These are phyloP conservation scores for Leccinum pachyderme DNA, from an alignment of 1,284 basidiomycete species.

Conservation along the genomic window DNA sequence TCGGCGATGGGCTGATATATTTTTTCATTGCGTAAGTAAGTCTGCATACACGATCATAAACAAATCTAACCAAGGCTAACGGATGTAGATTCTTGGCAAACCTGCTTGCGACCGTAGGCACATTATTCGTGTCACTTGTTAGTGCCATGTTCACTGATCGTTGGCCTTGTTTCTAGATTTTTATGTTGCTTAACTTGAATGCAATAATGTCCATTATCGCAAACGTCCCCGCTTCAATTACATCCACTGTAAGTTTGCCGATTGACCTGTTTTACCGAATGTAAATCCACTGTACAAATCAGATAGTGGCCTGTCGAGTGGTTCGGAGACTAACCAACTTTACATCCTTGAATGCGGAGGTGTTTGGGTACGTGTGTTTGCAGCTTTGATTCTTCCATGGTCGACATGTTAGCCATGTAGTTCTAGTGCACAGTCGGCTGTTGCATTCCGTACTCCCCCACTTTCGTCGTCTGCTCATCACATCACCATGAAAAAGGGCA, in stretches of 20 bases:
- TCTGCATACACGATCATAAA: conserved; percentile 16
- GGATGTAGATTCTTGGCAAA: conserved; percentile 60
- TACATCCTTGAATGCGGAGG: conserved; percentile 47
- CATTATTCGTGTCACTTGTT: background rate
- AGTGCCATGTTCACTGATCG: conserved; percentile 1
- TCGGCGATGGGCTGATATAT: conserved; percentile 69
- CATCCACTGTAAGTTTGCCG: conserved; percentile 51
- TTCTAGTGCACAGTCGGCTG: conserved; percentile 35
- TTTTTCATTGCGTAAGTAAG: conserved; percentile 71
- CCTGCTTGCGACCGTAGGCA: conserved; percentile 57
- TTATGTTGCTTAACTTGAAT: conserved; percentile 71
- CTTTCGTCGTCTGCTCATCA: conserved; percentile 30
- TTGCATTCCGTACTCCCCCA: conserved; percentile 37
- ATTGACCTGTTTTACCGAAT: background rate
- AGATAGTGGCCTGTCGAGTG: conserved; percentile 72
- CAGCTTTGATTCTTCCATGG: background rate
- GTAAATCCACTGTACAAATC: conserved; percentile 5
- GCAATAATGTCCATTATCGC: conserved; percentile 74
- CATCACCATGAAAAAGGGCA: conserved; percentile 36
- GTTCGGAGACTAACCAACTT: conserved; percentile 67
- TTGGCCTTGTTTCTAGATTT: conserved; percentile 40
- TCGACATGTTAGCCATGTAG: conserved; percentile 20
- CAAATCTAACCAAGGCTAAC: conserved; percentile 8
- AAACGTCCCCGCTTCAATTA: conserved; percentile 70
- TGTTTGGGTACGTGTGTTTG: conserved; percentile 48